These are phyloP conservation scores for Coemansia sp. DNA, from an alignment of 192 early-diverging fungal genomes.

Conservation along the genomic window DNA sequence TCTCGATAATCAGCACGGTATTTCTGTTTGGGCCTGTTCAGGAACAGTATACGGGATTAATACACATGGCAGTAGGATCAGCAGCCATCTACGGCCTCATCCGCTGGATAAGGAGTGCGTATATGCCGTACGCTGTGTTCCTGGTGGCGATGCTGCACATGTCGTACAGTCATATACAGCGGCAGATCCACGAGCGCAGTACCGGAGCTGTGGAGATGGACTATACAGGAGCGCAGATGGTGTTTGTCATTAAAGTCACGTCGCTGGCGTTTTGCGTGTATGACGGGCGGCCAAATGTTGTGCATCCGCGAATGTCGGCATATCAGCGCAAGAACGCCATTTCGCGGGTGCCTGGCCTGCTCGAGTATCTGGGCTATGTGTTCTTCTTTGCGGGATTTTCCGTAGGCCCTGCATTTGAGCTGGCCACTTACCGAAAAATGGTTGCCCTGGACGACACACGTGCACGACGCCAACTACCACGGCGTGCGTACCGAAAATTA, in stretches of 20 bases:
- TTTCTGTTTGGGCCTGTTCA: constrained; percentile 59
- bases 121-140: constrained; percentile 63
- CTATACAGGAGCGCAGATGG: constrained; percentile 91
- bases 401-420: constrained; percentile 82
- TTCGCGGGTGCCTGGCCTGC: constrained; percentile 60
- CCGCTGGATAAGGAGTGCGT: constrained; percentile 37
- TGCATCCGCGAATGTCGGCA: constrained; percentile 32
- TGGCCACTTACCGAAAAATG: constrained; percentile 58
- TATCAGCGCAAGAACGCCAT: constrained; percentile 71
- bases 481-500: constrained; percentile 31
- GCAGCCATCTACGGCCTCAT: constrained; percentile 60
- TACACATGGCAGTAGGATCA: constrained; percentile 55
- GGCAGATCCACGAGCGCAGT: constrained; percentile 33
- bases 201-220: constrained; percentile 64
- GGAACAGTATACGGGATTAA: constrained; percentile 60
- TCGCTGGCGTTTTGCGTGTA: constrained; percentile 81
- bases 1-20: constrained; percentile 58
- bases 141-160: constrained; percentile 65
- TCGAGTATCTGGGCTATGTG: constrained; percentile 82
- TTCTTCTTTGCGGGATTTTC: constrained; percentile 88
- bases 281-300: constrained; percentile 62
- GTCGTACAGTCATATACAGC: constrained; percentile 56
- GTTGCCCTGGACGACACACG: constrained; percentile 42
- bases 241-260: constrained; percentile 89
- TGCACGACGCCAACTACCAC: constrained; percentile 14